Evolutionary conservation across 768 basidiomycete genomes (phyloP), one percentile per base, ranked within the genome.

Genomic region (Tulasnella sp.): DNA sequence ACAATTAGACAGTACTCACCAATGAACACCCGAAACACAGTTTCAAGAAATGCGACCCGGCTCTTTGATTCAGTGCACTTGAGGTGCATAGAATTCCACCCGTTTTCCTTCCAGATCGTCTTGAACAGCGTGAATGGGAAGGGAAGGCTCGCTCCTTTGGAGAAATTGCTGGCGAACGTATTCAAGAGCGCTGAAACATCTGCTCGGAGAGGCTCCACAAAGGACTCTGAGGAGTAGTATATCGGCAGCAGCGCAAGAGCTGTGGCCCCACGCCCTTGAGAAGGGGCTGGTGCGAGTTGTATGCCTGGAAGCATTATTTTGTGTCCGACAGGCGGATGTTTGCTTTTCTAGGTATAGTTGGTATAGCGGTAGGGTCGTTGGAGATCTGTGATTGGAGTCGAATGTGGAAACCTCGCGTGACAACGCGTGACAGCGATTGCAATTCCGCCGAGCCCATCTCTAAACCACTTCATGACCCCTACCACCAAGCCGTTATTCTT

Each of bases 61-160:
- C 83, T 73, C 50, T 84, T 76, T 44, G 75, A 70, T 65, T 91
- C 87, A 60, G 85, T 79, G 2, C 83, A 80, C 67, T 78, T 82
- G 72, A 91, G 78, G 66, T 89, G 86, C 45, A 87, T 69, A 79
- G 80, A 87, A 30, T 74, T 71, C 88, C 88, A 92, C 21, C 85
- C 84, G 61, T 78, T 75, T 4, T 72, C 70, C 10, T 67, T 68
- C 88, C 89, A 92, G 19, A 87, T 65, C 1, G 67, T 64, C 69
- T 85, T 89, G 79, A 90, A 92, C 19, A 82, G 72, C 2, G 73
- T 64, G 68, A 90, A 91, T 0, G 88, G 85, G n/a, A 43, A 24
- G 50, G 29, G 17, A 15, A 9, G 44, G 27, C 53, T 52, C 69
- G 68, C 5, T 12, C 30, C 45, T 21, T 52, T 60, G 54, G 62